A percentile compares a stretch with the other conserved stretches of the same genome.
phyloP scores from a whole-genome alignment of 345 rosid genomes.

The Euphorbia peplus region DNA sequence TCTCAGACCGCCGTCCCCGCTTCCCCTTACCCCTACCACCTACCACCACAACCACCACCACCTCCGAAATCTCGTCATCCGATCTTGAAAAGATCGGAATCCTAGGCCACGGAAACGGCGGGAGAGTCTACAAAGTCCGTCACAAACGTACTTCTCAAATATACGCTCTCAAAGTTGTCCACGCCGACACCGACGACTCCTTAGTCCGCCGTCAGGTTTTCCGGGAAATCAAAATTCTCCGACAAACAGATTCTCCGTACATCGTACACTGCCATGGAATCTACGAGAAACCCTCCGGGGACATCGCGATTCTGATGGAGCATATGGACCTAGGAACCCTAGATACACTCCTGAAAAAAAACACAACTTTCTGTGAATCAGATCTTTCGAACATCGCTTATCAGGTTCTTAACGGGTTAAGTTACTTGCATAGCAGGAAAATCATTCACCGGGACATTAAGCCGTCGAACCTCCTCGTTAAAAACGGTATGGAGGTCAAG shows the following conservation, averaged over 20 bases:
- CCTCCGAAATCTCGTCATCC: conserved; percentile 17
- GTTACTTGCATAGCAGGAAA: conserved; percentile 58
- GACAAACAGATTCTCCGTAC: conserved; percentile 66
- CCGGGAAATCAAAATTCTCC: conserved; percentile 80
- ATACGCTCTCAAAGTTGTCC: conserved; percentile 67
- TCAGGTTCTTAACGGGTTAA: conserved; percentile 62
- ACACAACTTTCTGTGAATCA: conserved; percentile 52
- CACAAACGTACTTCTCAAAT: conserved; percentile 50
- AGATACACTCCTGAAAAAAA: conserved; percentile 38
- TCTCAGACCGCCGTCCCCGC: conserved; percentile 46
- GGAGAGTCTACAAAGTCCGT: conserved; percentile 70
- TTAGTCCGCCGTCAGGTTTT: conserved; percentile 51
- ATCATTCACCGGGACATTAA: conserved; percentile 83
- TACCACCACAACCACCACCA: conserved; percentile 1
- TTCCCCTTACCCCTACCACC: conserved; percentile 58
- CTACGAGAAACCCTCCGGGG: conserved; percentile 62
- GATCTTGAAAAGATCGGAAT: conserved; percentile 70
- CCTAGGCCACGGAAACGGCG: conserved; percentile 85
- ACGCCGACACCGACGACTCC: conserved; percentile 51
- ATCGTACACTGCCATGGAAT: conserved; percentile 58
- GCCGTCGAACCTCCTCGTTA: conserved; percentile 71
- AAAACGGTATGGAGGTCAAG: conserved; percentile 56
- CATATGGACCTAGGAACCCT: conserved; percentile 75
- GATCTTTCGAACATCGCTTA: conserved; percentile 47
- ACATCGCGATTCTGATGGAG: conserved; percentile 69